These are phyloP conservation scores for Zoysia matrella DNA, from an alignment of 202 grass and related monocot genomes.

Conservation along the genomic window DNA sequence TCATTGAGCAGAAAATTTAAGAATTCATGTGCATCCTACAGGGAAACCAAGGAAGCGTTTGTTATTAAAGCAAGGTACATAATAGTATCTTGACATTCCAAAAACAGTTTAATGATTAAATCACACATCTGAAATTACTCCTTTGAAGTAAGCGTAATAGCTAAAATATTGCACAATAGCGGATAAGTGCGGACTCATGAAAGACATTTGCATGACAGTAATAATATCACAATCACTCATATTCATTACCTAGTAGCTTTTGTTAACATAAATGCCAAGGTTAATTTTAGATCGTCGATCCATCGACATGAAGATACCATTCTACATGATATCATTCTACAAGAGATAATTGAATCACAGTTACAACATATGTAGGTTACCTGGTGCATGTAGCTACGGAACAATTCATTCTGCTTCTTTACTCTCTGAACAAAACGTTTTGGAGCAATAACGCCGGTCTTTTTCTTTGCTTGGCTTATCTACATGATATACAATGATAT, in stretches of 20 bases:
- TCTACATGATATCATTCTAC: not conserved
- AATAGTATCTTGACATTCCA: not conserved
- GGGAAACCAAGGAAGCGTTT: slow-evolving; percentile 33
- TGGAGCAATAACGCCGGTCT: slow-evolving; percentile 41
- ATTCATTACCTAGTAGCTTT: slow-evolving; percentile 12
- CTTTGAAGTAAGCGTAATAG: slow-evolving; percentile 17
- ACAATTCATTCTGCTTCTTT: slow-evolving; percentile 95
- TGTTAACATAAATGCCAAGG: not conserved
- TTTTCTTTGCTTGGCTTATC: slow-evolving; percentile 96
- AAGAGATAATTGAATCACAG: slow-evolving; percentile 6
- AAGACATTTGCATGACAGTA: too few species aligned
- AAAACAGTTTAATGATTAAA: not conserved
- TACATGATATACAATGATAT: slow-evolving; percentile 50
- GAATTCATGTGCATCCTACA: slow-evolving; percentile 98
- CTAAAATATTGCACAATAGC: slow-evolving; percentile 11
- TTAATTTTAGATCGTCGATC: slow-evolving; percentile 30
- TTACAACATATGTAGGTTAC: slow-evolving; percentile 45
- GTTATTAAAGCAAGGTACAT: slow-evolving; percentile 26
- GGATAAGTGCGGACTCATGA: not conserved
- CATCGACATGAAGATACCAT: slow-evolving; percentile 19
- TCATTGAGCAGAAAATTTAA: slow-evolving; percentile 97
- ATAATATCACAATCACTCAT: slow-evolving; percentile 1
- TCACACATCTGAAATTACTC: not conserved
- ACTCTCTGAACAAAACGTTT: slow-evolving; percentile 89
- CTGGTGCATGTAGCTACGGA: slow-evolving; percentile 98